These are phyloP conservation scores for Calonectria pseudoturangicola DNA, from an alignment of 2,329 filamentous ascomycete genomes.

Conservation along the genomic window DNA sequence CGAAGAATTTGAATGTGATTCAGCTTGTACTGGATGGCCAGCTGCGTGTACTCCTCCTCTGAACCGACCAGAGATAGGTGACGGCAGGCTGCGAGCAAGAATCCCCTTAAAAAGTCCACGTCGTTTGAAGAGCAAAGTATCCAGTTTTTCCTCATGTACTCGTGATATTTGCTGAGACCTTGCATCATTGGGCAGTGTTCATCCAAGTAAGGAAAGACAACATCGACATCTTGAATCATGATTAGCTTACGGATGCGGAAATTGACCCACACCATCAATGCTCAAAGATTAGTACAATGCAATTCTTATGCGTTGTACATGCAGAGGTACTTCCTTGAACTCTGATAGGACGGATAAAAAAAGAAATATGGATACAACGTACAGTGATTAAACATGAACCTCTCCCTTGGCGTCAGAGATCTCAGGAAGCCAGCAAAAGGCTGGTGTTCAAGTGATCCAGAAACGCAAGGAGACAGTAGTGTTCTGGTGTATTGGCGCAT, in stretches of 20 bases:
- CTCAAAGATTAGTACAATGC: no score
- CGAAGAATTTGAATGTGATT: constrained; percentile 36
- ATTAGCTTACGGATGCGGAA: constrained; percentile 12
- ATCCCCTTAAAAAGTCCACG: constrained; percentile 38
- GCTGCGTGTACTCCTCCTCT: constrained; percentile 21
- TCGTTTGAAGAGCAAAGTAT: constrained; percentile 39
- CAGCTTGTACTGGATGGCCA: constrained; percentile 43
- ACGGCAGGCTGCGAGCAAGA: constrained; percentile 40
- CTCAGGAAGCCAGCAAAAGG: constrained; percentile 40
- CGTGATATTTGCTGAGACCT: constrained; percentile 10
- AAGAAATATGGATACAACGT: not conserved
- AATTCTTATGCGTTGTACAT: no score
- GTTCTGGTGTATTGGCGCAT: not conserved
- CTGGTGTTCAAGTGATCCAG: constrained; percentile 38
- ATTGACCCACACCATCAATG: not conserved
- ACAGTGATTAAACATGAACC: constrained; percentile 44
- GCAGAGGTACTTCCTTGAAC: not conserved
- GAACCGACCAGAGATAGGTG: constrained; percentile 31
- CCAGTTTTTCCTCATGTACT: constrained; percentile 38
- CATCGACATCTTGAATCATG: constrained; percentile 25
- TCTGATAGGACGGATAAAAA: not conserved
- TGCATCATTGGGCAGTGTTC: constrained; percentile 36
- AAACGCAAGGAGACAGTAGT: not conserved
- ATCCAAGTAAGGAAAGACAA: constrained; percentile 35
- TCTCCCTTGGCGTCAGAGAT: constrained; percentile 32